Percentiles rank a stretch among this genome's conserved stretches.
These are phyloP conservation scores for Phaeomoniella chlamydospora DNA, from an alignment of 2,329 filamentous ascomycete genomes.

Conservation along the genomic window DNA sequence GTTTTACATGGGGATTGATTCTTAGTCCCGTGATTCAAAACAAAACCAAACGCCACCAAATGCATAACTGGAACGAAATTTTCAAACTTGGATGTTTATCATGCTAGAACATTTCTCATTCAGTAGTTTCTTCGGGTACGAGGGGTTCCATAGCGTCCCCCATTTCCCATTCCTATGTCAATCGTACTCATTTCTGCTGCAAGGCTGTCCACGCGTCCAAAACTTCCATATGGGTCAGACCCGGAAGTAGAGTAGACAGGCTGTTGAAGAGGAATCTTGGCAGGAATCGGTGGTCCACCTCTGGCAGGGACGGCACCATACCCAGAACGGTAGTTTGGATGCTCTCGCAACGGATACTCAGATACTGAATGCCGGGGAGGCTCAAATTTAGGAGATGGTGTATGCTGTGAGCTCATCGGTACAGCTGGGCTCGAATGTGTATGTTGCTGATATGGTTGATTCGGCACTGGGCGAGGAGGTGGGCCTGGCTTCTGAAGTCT, in stretches of 20 bases:
- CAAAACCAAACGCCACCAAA: too few relatives aligned
- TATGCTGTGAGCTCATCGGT: not conserved
- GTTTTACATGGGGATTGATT: too few relatives aligned
- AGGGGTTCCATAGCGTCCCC: conserved; percentile 2
- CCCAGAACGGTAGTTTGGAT: conserved; percentile 2
- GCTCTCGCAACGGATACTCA: conserved; percentile 2
- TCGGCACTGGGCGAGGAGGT: conserved; percentile 9
- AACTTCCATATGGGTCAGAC: conserved; percentile 10
- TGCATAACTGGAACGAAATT: too few relatives aligned
- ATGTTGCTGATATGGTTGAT: conserved; percentile 9
- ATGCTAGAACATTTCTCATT: too few relatives aligned
- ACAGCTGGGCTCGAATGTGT: conserved; percentile 8
- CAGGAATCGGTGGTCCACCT: conserved; percentile 21
- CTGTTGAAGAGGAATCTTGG: conserved; percentile 23
- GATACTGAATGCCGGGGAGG: conserved; percentile 1
- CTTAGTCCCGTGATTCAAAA: too few relatives aligned
- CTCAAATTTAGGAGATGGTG: not conserved
- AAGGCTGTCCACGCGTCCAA: conserved; percentile 28
- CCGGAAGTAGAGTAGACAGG: not conserved
- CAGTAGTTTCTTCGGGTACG: not conserved
- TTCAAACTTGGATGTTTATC: too few relatives aligned
- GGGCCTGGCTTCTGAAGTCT: conserved; percentile 9
- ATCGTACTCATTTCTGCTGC: conserved; percentile 42
- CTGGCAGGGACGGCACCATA: conserved; percentile 7
- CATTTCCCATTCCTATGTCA: conserved; percentile 25